Evolutionary conservation across 495 filamentous ascomycete genomes (phyloP).

Genomic region (Penicillium desertorum): DNA sequence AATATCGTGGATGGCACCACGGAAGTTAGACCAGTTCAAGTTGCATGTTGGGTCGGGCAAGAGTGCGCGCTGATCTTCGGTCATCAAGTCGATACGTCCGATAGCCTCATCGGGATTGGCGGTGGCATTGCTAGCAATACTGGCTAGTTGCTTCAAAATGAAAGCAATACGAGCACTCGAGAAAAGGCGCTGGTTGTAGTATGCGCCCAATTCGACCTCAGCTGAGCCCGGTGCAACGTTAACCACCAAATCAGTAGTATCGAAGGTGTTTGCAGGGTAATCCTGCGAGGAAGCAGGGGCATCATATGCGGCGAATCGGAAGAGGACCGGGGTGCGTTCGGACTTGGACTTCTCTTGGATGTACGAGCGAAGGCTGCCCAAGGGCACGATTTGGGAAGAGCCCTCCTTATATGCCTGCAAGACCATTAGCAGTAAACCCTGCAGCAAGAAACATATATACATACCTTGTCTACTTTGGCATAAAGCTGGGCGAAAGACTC

Average conservation of each 20-base stretch:
- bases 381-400: conserved; percentile 47
- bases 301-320: conserved; percentile 52
- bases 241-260: conserved; percentile 49
- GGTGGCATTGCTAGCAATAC: conserved; percentile 45
- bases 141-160: conserved; percentile 46
- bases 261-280: conserved; percentile 47
- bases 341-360: conserved; percentile 48
- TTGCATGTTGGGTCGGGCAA: conserved; percentile 75
- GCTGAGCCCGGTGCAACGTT: conserved; percentile 39
- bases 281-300: conserved; percentile 48
- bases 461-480: conserved; percentile 49
- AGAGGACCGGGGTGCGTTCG: conserved; percentile 44
- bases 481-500: conserved; percentile 46
- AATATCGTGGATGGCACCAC: conserved; percentile 77
- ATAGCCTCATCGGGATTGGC: conserved; percentile 44
- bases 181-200: conserved; percentile 54
- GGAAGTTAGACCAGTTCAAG: conserved; percentile 80
- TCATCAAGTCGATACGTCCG: conserved; percentile 51
- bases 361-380: conserved; percentile 45
- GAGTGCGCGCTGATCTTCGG: conserved; percentile 42
- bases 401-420: conserved; percentile 42
- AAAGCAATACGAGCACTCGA: conserved; percentile 47
- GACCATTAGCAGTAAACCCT: conserved; percentile 5
- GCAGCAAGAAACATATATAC: not conserved
- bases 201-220: conserved; percentile 44